Conservation (phyloP, 306 rosid genomes). For the Casuarina equisetifolia region DNA sequence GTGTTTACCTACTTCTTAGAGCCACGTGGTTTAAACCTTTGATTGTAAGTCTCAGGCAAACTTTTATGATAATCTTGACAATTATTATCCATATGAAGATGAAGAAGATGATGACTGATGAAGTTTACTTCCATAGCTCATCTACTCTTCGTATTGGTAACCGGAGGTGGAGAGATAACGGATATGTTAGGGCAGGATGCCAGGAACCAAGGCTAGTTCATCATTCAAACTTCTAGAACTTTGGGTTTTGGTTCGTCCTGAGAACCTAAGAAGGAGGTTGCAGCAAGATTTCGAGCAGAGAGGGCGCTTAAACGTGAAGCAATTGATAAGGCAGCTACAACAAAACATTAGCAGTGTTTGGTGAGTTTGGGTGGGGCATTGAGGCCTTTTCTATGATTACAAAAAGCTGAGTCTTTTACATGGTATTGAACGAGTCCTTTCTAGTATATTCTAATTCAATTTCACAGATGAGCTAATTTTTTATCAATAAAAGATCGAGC, state of each 20-base stretch:
- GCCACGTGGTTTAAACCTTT: slow-evolving; percentile 84
- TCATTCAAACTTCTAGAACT: slow-evolving; percentile 42
- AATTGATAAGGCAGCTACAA: slow-evolving; percentile 82
- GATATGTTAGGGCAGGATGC: slow-evolving; percentile 70
- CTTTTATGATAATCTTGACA: slow-evolving; percentile 38
- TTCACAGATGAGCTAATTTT: too few species aligned
- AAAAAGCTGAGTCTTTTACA: not conserved
- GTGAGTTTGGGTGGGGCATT: slow-evolving; percentile 60
- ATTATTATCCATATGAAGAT: slow-evolving; percentile 42
- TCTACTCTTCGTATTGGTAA: slow-evolving; percentile 74
- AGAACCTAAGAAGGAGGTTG: slow-evolving; percentile 47
- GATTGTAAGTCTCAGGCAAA: slow-evolving; percentile 42
- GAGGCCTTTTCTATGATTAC: slow-evolving; percentile 21
- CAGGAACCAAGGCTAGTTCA: slow-evolving; percentile 67
- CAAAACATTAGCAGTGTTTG: slow-evolving; percentile 72
- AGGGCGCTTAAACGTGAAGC: slow-evolving; percentile 85
- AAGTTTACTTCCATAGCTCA: slow-evolving; percentile 51
- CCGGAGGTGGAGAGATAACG: slow-evolving; percentile 88
- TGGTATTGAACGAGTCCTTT: too few species aligned
- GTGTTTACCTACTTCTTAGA: slow-evolving; percentile 83
- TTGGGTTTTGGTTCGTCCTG: slow-evolving; percentile 59
- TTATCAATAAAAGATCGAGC: too few species aligned
- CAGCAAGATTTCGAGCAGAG: slow-evolving; percentile 71
- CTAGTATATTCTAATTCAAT: too few species aligned
- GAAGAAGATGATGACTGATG: slow-evolving; percentile 50